Base-by-base conservation (phyloP, 2,329 filamentous ascomycete genomes). In the Alternaria arborescens region DNA sequence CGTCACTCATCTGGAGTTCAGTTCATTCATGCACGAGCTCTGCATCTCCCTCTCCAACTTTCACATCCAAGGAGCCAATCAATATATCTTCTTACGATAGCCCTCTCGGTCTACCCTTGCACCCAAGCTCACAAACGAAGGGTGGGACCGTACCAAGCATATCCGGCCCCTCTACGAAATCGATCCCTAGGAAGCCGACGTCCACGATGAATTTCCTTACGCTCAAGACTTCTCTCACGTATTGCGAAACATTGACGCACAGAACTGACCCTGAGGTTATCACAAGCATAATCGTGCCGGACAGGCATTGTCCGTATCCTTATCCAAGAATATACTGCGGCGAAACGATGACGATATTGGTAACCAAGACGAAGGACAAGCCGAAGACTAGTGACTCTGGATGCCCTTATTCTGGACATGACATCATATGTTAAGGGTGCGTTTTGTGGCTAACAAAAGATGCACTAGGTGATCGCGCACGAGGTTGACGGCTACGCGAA, bases 301-400 rank as follows among this genome's bases (percentile, higher is more conserved):
- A 71, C 34, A 22, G 62, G 7, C 66, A 68, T 18, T 77, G 74
- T 58, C 73, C 71, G n/a, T 77, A 74, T 46, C 73, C 73, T 3
- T 72, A 75, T 24, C 73, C 73, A 0, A 60, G 60, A 0, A 58
- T 71, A 8, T 53, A 70, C 20, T 76, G 73, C 28, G 67, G 65
- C 0, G 38, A 52, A 34, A 22, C 55, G 5, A 59, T 47, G 41
- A 73, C 68, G n/a, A 71, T 63, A 8, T 20, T 58, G 18, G 30
- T 54, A 22, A 48, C 50, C 8, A 38, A 26, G 26, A 26, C 24
- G 42, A 18, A 52, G 16, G 40, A 16, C 8, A 40, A 30, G 18
- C n/a, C 42, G 11, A 28, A 24, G 44, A 42, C 18, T 41, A 18
- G 18, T 7, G 18, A 8, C 26, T n/a, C 34, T 10, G 24, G 11